Evolutionary conservation across 1,284 basidiomycete genomes (phyloP), one percentile per base, ranked within the genome.

Genomic region (Sporisorium reilianum): DNA sequence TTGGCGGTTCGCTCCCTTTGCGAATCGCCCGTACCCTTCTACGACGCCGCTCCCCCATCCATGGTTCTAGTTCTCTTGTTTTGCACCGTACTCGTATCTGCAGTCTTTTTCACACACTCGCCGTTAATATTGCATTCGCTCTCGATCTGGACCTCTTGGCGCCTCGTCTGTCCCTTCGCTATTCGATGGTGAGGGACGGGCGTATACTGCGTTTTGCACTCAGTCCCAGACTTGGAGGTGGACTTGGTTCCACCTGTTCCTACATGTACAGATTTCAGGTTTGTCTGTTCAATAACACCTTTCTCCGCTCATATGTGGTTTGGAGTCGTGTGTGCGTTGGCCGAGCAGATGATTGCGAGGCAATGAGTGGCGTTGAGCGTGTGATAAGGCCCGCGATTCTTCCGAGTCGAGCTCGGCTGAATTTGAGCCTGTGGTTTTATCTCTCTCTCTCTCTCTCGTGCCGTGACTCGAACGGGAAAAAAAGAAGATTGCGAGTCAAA

Each of bases 31-130:
- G 10, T 14, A 44, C 41, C 38, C 22, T 44, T 32, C 22, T 18
- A 11, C 23, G 48, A 53, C 51, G 64, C 54, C 16, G 55, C 51
- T 55, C 45, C 30, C 49, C 50, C 61, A 64, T 69, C 66, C 57
- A 30, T 69, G 60, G 66, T 69, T 32, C 38, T 44, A 53, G 42
- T 40, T 41, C 28, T 45, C 44, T 30, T 46, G 38, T 34, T 64
- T 69, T 64, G 66, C 66, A 55, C 56, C 66, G 55, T 62, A 55
- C 56, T 58, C 65, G 66, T 61, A 69, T 69, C 53, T 56, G 66
- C 66, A 69, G 44, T 51, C 49, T 46, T 59, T 38, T 23, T 8
- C 32, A 6, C 40, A 59, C 52, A 66, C 51, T 64, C 56, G 53
- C 56, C 66, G 60, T 59, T 60, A 64, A 64, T 69, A 53, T 63